Percentiles rank a stretch among this genome's conserved stretches.
Evolutionary conservation across 1,284 basidiomycete genomes (phyloP).

Genomic region (Leccinum holopus): DNA sequence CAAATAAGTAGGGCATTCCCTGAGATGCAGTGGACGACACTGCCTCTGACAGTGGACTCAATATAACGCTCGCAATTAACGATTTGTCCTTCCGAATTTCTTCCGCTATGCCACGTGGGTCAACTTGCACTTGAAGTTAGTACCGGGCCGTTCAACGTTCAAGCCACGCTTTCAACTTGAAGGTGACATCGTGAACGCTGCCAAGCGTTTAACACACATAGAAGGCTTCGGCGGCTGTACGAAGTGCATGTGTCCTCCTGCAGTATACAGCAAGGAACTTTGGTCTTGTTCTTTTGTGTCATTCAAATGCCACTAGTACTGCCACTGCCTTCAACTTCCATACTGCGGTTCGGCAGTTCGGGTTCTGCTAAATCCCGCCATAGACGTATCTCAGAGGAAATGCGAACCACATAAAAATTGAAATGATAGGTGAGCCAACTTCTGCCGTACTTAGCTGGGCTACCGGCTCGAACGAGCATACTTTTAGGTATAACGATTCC

Average conservation of each 20-base stretch:
- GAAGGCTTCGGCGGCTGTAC: neutral
- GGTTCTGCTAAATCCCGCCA: neutral
- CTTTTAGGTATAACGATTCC: neutral
- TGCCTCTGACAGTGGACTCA: too few species aligned
- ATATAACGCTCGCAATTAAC: too few species aligned
- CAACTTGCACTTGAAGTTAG: too few species aligned
- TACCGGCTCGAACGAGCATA: neutral
- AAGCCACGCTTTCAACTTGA: too few species aligned
- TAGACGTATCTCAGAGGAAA: neutral
- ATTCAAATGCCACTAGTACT: too few species aligned
- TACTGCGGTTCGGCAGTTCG: neutral
- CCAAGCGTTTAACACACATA: neutral
- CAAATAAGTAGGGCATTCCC: neutral
- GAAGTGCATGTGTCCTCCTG: neutral
- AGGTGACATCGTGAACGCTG: too few species aligned
- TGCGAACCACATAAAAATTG: neutral
- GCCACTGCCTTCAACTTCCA: too few species aligned
- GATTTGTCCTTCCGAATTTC: too few species aligned
- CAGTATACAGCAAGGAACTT: neutral
- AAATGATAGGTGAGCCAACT: neutral
- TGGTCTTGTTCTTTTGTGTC: neutral
- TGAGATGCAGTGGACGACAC: too few species aligned
- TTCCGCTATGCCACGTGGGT: too few species aligned
- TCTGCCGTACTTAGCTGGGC: neutral
- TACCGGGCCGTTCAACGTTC: too few species aligned